Conservation (phyloP, 208 protist species). For the Trichomonas vaginalis region DNA sequence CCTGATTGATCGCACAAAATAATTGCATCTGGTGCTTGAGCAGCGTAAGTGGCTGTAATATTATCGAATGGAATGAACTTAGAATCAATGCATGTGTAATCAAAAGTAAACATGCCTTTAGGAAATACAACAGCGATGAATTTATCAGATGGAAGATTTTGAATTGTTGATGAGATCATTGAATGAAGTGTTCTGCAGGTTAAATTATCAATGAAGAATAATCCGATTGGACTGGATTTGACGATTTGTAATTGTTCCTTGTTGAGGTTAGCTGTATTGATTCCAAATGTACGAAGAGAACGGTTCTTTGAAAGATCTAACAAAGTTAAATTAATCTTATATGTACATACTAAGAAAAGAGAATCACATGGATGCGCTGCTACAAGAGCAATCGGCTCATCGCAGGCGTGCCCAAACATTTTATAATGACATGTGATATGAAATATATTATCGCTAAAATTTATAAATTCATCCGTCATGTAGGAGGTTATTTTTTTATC, state of each 20-base stretch:
- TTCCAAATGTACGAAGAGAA: neutral
- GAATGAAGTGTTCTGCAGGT: neutral
- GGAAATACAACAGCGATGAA: neutral
- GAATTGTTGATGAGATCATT: neutral
- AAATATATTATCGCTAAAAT: neutral
- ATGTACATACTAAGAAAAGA: neutral
- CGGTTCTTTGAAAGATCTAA: neutral
- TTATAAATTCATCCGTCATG: neutral
- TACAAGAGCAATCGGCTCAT: neutral
- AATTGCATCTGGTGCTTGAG: neutral
- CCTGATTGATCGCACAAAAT: neutral
- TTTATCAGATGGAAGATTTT: constrained; percentile 6
- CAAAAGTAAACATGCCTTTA: neutral
- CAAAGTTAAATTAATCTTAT: neutral
- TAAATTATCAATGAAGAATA: neutral
- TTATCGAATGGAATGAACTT: neutral
- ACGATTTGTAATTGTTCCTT: neutral
- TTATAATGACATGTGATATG: neutral
- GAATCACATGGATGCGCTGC: neutral
- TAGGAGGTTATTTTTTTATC: neutral
- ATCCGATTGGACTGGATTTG: neutral
- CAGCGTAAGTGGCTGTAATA: neutral
- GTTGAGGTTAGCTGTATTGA: neutral
- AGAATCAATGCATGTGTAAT: neutral
- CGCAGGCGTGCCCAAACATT: neutral